Evolutionary conservation across 805 yeast species (phyloP).

Genomic region (Brettanomyces sp.): DNA sequence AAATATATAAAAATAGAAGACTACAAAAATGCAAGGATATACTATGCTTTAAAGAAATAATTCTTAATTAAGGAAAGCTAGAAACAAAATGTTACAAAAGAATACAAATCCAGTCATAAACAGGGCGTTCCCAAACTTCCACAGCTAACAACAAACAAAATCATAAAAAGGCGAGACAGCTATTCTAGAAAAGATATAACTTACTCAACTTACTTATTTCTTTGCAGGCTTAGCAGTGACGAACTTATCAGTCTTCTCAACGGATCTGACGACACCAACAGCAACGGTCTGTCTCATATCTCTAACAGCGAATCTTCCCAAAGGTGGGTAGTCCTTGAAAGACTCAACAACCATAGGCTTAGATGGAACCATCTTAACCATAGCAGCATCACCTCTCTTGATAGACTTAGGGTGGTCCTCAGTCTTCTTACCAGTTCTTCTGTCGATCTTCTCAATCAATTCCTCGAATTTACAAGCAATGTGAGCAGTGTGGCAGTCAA

Average conservation of each 20-base stretch:
- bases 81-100: neutral
- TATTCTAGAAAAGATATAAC: no score
- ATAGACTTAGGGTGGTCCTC: conserved; percentile 89
- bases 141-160: no score
- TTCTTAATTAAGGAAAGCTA: neutral
- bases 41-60: neutral
- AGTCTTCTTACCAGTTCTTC: conserved; percentile 85
- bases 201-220: neutral
- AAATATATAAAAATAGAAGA: no score
- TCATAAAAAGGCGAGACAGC: no score
- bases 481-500: conserved; percentile 91
- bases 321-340: conserved; percentile 90
- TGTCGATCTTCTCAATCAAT: conserved; percentile 77
- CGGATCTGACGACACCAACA: conserved; percentile 97
- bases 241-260: conserved; percentile 84
- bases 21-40: neutral
- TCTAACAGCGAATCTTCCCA: conserved; percentile 98
- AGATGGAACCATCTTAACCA: conserved; percentile 79
- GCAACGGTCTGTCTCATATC: conserved; percentile 99
- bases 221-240: conserved; percentile 50
- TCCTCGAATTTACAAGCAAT: conserved; percentile 85
- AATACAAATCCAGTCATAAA: neutral
- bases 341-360: conserved; percentile 95
- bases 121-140: no score
- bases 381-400: conserved; percentile 95